These are phyloP conservation scores for Solanum pimpinellifolium DNA, from an alignment of 257 asterid species.

Conservation along the genomic window DNA sequence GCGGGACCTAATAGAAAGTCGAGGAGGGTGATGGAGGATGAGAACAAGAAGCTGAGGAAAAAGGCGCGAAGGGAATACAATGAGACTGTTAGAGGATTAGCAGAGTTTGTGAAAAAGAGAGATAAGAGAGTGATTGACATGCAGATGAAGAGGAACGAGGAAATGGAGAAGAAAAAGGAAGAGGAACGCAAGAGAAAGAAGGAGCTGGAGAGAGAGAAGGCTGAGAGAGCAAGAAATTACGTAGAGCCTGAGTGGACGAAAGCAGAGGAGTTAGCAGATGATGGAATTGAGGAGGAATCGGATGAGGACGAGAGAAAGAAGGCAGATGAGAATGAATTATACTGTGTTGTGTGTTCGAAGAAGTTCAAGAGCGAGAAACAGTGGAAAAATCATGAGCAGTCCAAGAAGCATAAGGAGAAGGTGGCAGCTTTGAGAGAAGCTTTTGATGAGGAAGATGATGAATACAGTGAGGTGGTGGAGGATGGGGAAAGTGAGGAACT, in stretches of 20 bases:
- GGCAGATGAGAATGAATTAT: conserved; percentile 33
- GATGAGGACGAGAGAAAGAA: conserved; percentile 38
- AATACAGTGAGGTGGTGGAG: conserved; percentile 23
- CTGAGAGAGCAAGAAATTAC: conserved; percentile 58
- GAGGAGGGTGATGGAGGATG: conserved; percentile 86
- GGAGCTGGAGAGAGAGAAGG: conserved; percentile 75
- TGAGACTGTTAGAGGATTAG: conserved; percentile 85
- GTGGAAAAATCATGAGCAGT: conserved; percentile 97
- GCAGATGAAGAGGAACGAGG: conserved; percentile 81
- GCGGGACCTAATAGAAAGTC: conserved; percentile 77
- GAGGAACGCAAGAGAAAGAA: conserved; percentile 68
- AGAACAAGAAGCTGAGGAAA: conserved; percentile 84
- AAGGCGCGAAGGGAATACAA: conserved; percentile 78
- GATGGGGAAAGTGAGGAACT: conserved; percentile 21
- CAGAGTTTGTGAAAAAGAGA: conserved; percentile 87
- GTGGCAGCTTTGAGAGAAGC: conserved; percentile 72
- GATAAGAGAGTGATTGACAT: conserved; percentile 91
- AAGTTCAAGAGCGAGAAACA: conserved; percentile 94
- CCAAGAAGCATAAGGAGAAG: conserved; percentile 93
- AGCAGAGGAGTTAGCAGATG: conserved; percentile 58
- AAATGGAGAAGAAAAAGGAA: conserved; percentile 68
- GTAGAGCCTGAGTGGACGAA: conserved; percentile 87
- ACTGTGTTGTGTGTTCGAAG: conserved; percentile 86
- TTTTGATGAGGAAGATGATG: conserved; percentile 59
- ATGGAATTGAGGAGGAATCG: conserved; percentile 32